Percentiles rank a stretch among this genome's conserved stretches.
Evolutionary conservation across 2,329 filamentous ascomycete genomes (phyloP).

Genomic region (Exophiala oligosperma): DNA sequence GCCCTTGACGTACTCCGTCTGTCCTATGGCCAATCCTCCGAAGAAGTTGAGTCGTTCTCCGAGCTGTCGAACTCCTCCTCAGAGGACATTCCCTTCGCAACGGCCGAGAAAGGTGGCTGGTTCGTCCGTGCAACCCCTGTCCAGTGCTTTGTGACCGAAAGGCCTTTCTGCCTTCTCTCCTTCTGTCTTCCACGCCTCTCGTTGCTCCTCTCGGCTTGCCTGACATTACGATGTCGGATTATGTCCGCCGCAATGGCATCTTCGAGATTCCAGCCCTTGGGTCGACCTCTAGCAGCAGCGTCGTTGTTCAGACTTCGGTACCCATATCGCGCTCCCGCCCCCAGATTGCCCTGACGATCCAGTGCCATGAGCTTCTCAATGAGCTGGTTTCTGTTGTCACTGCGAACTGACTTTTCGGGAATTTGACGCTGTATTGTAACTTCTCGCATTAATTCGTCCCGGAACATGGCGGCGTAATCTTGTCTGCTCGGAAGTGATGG

Average conservation of each 20-base stretch:
- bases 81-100: neutral
- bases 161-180: neutral
- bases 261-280: slow-evolving; percentile 4
- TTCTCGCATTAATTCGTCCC: slow-evolving; percentile 18
- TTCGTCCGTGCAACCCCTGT: neutral
- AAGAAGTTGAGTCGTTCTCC: neutral
- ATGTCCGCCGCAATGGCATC: neutral
- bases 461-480: slow-evolving; percentile 19
- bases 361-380: slow-evolving; percentile 9
- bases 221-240: no score
- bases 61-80: neutral
- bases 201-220: neutral
- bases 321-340: slow-evolving; percentile 8
- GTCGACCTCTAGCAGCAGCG: neutral
- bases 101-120: neutral
- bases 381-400: slow-evolving; percentile 2
- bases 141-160: neutral
- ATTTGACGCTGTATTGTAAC: slow-evolving; percentile 7
- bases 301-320: slow-evolving; percentile 7
- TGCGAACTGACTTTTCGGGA: neutral
- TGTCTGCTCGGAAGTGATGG: slow-evolving; percentile 3
- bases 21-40: neutral
- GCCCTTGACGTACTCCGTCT: no score
- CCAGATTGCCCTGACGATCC: slow-evolving; percentile 11
- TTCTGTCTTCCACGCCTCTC: neutral